Conservation (phyloP, 2,329 filamentous ascomycete genomes). For the Penicillium sclerotigenum region DNA sequence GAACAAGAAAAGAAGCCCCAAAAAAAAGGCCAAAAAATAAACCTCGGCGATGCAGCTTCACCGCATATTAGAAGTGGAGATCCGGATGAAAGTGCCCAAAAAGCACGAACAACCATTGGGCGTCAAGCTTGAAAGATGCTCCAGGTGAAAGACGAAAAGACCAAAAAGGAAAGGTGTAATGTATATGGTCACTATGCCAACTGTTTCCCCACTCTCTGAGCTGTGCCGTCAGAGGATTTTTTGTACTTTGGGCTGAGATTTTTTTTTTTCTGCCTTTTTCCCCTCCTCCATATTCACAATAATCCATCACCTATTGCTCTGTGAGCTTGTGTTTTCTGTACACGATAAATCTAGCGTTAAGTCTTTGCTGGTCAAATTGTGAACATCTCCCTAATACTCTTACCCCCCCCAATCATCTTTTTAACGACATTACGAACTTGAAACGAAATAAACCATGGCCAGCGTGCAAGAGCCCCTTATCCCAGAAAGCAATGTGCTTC, state of each 20-base stretch:
- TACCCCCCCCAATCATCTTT: constrained; percentile 16
- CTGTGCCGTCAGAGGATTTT: not conserved
- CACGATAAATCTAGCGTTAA: constrained; percentile 20
- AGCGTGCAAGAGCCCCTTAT: not conserved
- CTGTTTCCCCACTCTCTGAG: constrained; percentile 7
- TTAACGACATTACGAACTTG: constrained; percentile 24
- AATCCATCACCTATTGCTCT: constrained; percentile 14
- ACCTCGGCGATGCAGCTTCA: constrained; percentile 20
- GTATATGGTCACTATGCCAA: constrained; percentile 27
- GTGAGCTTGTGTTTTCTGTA: constrained; percentile 21
- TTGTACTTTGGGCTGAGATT: constrained; percentile 1
- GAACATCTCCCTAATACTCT: constrained; percentile 5
- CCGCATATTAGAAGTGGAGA: constrained; percentile 23
- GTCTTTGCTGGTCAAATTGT: constrained; percentile 29
- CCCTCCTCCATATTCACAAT: constrained; percentile 11
- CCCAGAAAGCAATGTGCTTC: constrained; percentile 16
- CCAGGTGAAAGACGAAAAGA: not conserved
- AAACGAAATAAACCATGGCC: constrained; percentile 23
- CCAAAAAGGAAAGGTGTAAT: constrained; percentile 7
- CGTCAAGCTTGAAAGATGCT: constrained; percentile 1
- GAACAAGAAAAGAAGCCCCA: not conserved
- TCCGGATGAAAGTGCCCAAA: constrained; percentile 12
- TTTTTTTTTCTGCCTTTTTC: constrained; percentile 15
- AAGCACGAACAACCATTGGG: constrained; percentile 15
- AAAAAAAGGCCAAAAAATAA: not conserved